Conservation (phyloP, 1,284 basidiomycete genomes). For the Psilocybe mexicana region DNA sequence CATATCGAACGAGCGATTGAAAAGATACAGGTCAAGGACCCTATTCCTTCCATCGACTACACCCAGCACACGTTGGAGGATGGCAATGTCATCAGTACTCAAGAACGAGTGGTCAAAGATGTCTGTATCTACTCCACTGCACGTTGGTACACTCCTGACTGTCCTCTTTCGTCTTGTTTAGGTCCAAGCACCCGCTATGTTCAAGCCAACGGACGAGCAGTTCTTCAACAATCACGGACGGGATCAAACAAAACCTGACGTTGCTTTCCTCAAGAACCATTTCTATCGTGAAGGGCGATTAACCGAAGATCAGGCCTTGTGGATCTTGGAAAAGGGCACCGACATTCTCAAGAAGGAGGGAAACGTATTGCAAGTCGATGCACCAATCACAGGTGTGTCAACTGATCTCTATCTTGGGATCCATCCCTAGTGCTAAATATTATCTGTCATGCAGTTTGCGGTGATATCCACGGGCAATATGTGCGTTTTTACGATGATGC, state of each 20-base stretch:
- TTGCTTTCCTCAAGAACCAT: constrained; percentile 98
- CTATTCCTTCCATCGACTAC: constrained; percentile 73
- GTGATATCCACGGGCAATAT: constrained; percentile 99
- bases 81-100: constrained; percentile 82
- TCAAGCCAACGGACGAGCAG: constrained; percentile 88
- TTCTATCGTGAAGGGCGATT: constrained; percentile 95
- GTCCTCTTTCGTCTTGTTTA: constrained; percentile 32
- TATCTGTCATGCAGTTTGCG: constrained; percentile 66
- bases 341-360: constrained; percentile 80
- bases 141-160: constrained; percentile 4
- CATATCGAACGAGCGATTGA: constrained; percentile 76
- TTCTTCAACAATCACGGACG: constrained; percentile 78
- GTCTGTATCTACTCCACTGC: constrained; percentile 40
- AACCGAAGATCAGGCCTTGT: constrained; percentile 91
- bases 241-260: constrained; percentile 88
- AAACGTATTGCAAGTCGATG: constrained; percentile 85
- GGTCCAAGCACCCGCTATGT: constrained; percentile 96
- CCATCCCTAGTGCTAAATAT: constrained; percentile 6
- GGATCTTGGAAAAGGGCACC: constrained; percentile 82
- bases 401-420: constrained; percentile 39
- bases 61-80: constrained; percentile 89
- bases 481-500: constrained; percentile 38
- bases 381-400: constrained; percentile 89
- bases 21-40: constrained; percentile 68
- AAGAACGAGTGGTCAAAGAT: constrained; percentile 85